Base-by-base conservation (phyloP, 1,284 basidiomycete species). In the Ceratobasidium sp. region DNA sequence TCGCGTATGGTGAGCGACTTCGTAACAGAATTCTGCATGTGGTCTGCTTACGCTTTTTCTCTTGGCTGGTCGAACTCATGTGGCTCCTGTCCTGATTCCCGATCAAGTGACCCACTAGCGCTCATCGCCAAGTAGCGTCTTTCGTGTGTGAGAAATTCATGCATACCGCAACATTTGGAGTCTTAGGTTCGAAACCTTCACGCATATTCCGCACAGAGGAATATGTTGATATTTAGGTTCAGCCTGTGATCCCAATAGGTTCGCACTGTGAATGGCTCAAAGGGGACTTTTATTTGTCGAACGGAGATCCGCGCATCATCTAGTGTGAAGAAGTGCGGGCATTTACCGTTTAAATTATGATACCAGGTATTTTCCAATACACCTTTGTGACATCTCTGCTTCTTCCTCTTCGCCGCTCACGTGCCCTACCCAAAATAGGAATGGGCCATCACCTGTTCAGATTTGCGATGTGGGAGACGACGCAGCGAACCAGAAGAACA, bases 381-480 rank as follows among this genome's bases (percentile, higher is more conserved):
- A 6, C 13, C 13, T 24, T 16, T 19, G 19, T 34, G 29, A 58
- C 14, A 49, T 51, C 29, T 16, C 7, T 34, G n/a, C 9, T 24
- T 14, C 13, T 31, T 48, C 22, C 24, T 16, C 37, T 56, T 69
- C 31, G 11, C 22, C 41, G 19, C 51, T 69, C 53, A 69, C 53
- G 66, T 69, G 66, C 22, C 53, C 31, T 37, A 6, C 22, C 66
- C 51, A 58, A 54, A 41, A 69, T 41, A 34, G 37, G 63, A 43
- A 65, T 51, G 43, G 29, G 19, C 29, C 63, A 51, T 69, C 66
- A 58, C 22, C 34, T 69, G 66, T 13, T 24, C 29, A 43, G 51
- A 31, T 54, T 46, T 41, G 19, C 19, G 34, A 69, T 43, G 14
- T 29, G 27, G 29, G 39, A 43, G 27, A 46, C 39, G 39, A 48